Base-by-base conservation (phyloP, 116 monocot species). In the Zostera marina region DNA sequence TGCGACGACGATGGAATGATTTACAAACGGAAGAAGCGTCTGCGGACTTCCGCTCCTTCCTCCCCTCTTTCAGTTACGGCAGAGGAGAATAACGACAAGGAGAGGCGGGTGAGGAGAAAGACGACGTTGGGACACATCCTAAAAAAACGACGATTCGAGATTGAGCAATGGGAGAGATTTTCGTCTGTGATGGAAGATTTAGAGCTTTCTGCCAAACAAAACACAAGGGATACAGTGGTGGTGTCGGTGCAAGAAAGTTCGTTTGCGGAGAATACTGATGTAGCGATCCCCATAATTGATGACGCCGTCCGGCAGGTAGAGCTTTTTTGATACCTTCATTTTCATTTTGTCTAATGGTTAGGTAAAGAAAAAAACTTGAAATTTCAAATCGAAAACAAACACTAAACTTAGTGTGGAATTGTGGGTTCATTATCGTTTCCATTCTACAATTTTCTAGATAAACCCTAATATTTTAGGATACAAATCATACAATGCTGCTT, bases 1-100 rank as follows among this genome's bases (percentile, higher is more conserved):
- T 60, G 60, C 24, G 45, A 46, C 60, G 44, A 44, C 60, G 60
- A 44, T 44, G 60, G 60, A 12, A 44, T 60, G 22, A 44, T 60
- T 10, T 44, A 60, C 60, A 60, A 23, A 24, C n/a, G 60, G 11
- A 43, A 41, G 44, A 60, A 60, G 44, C 42, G 60, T 32, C 32
- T 5, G 4, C 32, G 4, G 32, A 32, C 60, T 3, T 9, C 45
- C 42, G 13, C 17, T 13, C 44, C 41, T 11, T 62, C 41, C 24
- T 68, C 42, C 58, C n/a, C 55, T 6, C 22, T 68, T 0, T 26
- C 52, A 40, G 26, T n/a, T 1, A 7, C 57, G 45, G 74, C 9
- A 7, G 44, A 13, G 15, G 22, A 60, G 44, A 23, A 16, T 10
- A 11, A 10, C 2, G 39, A 38, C 41, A 8, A 0, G 17, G 38